Evolutionary conservation across 345 rosid species (phyloP), one percentile per base, ranked within the genome.

Genomic region (Eucalyptus albens): DNA sequence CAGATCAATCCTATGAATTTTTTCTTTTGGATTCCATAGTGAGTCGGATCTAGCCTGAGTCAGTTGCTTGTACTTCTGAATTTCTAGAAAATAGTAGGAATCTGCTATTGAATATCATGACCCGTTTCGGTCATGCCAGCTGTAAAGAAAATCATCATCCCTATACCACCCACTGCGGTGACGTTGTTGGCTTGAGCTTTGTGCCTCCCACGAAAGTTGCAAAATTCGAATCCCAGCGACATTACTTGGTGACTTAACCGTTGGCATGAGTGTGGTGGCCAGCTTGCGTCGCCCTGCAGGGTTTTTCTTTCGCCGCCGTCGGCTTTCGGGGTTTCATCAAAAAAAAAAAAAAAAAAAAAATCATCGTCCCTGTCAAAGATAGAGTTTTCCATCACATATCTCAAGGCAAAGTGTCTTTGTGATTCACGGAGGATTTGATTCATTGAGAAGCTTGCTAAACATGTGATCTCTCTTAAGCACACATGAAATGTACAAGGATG

Each of bases 161-260:
- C 21, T 4, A 0, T 13, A 47, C 5, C 14, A 11, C 50, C 50
- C 14, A 47, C 0, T 47, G 5, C 2, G 50, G 14, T 4, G 0
- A 2, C 2, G 2, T 47, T 47, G 50, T 11, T 47, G 14, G 5
- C 50, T 47, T 47, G 50, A 47, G 14, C 14, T 47, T 47, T 47
- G 14, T 47, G 14, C 14, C 14, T 47, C 50, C 11, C 50, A 47
- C 14, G 0, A 47, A 47, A 47, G 5, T 5, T 47, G 49, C 5
- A 0, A 47, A 47, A 0, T 47, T 47, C 4, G 13, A 47, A 47
- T 47, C 13, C 49, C 13, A 47, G 5, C 13, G 13, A 1, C 49
- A 4, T 47, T 47, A 47, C 13, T 47, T 47, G 49, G 4, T 47
- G 0, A 11, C 0, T 47, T 47, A 47, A 47, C 13, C 49, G 4